Evolutionary conservation across 2,329 filamentous ascomycete species (phyloP), one percentile per base, ranked within the genome.

Genomic region (Exophiala xenobiotica): DNA sequence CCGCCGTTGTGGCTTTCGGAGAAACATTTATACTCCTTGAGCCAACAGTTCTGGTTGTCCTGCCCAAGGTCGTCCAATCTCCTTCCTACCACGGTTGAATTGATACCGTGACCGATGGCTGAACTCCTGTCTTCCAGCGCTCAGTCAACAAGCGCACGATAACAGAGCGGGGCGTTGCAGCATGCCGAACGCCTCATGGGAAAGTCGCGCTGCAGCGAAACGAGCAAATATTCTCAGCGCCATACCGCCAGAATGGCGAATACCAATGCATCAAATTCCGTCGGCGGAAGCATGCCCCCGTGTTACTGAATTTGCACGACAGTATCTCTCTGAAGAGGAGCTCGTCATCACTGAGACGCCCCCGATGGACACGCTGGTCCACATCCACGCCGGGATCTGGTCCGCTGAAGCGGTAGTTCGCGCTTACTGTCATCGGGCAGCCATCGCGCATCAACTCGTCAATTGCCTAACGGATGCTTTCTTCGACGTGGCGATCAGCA

Each of bases 391-490:
- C 8, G 45, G 46, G 14, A 35, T 49, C 31, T 54, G 52, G 52
- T 47, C 46, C 3, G 35, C 47, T 24, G 47, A 54, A 33, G 49
- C 60, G n/a, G 58, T 63, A 23, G 44, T 56, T 14, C 42, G 46
- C 3, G 61, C 61, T 2, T 63, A 61, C 45, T 62, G 58, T 48
- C 56, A 61, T 31, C 50, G 60, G 31, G 60, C 61, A 14, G 59
- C 61, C 4, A 40, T 63, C 37, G 59, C 51, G 14, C 58, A 63
- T 31, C 58, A 63, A 26, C 39, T 63, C 37, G 39, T 55, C 19
- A 63, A 61, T 42, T 65, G 64, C 31, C 55, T 67, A 1, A 62
- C 64, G 0, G 64, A 66, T 44, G 59, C 59, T 0, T 54, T 64
- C 52, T 66, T 64, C 40, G 53, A 50, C 3, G 54, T 61, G 16